These are phyloP conservation scores for Yamadazyma olivae DNA, from an alignment of 805 yeast species.

Conservation along the genomic window DNA sequence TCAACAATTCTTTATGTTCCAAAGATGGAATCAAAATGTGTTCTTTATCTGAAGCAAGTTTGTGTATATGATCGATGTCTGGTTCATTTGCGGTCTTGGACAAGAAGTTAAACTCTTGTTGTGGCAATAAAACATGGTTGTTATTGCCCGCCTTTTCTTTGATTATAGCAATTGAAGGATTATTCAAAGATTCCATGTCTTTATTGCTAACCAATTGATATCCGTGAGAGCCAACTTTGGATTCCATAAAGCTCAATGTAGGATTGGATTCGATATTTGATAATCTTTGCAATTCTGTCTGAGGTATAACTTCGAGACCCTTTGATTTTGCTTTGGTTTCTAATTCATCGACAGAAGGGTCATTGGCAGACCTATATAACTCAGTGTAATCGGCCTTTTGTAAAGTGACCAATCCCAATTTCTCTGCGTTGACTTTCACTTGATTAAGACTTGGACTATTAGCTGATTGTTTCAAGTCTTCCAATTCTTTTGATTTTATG, in stretches of 20 bases:
- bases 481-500: slow-evolving; percentile 13
- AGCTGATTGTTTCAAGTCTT: slow-evolving; percentile 20
- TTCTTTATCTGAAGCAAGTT: slow-evolving; percentile 18
- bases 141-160: slow-evolving; percentile 15
- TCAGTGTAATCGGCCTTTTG: slow-evolving; percentile 29
- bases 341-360: slow-evolving; percentile 25
- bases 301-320: slow-evolving; percentile 11
- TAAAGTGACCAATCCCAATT: slow-evolving; percentile 29
- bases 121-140: slow-evolving; percentile 16
- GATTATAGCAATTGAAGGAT: slow-evolving; percentile 22
- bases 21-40: slow-evolving; percentile 15
- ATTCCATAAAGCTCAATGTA: slow-evolving; percentile 5
- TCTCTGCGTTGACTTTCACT: slow-evolving; percentile 33
- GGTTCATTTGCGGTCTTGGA: slow-evolving; percentile 17
- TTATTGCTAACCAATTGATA: slow-evolving; percentile 5
- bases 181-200: slow-evolving; percentile 22
- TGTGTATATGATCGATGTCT: slow-evolving; percentile 18
- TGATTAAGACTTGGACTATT: slow-evolving; percentile 32
- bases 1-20: slow-evolving; percentile 14
- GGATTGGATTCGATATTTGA: slow-evolving; percentile 6
- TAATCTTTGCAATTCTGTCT: slow-evolving; percentile 11
- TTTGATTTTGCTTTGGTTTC: slow-evolving; percentile 13
- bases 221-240: slow-evolving; percentile 5
- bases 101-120: slow-evolving; percentile 14
- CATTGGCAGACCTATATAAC: slow-evolving; percentile 24